These are phyloP conservation scores for Phialophora expanda DNA, from an alignment of 2,329 filamentous ascomycete species.

Conservation along the genomic window DNA sequence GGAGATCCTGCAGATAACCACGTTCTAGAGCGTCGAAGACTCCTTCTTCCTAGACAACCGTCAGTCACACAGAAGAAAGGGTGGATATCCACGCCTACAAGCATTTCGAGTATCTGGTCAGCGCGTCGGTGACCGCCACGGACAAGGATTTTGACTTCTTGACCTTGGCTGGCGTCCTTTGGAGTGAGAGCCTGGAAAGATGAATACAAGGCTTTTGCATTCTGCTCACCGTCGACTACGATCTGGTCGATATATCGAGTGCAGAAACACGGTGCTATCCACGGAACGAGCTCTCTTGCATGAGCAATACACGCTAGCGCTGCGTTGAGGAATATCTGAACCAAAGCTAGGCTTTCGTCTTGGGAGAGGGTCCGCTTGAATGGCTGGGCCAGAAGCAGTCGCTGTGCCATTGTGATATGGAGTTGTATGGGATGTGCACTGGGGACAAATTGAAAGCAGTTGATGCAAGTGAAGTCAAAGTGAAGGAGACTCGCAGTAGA, in stretches of 20 bases:
- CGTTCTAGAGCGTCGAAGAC: constrained; percentile 54
- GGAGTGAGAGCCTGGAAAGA: constrained; percentile 20
- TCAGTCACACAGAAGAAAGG: constrained; percentile 36
- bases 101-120: constrained; percentile 54
- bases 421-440: not conserved
- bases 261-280: constrained; percentile 32
- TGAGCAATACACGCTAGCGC: constrained; percentile 37
- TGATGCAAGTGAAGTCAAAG: not conserved
- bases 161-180: constrained; percentile 18
- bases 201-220: constrained; percentile 42
- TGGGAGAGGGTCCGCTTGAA: constrained; percentile 21
- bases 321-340: constrained; percentile 38
- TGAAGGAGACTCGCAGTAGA: not conserved
- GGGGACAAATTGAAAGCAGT: not conserved
- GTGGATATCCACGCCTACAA: constrained; percentile 46
- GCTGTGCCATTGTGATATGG: constrained; percentile 23
- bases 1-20: constrained; percentile 52
- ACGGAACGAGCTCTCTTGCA: constrained; percentile 35
- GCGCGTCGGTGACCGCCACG: constrained; percentile 49
- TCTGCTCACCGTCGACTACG: constrained; percentile 1
- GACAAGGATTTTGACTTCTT: constrained; percentile 50
- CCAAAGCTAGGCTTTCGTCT: constrained; percentile 31
- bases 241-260: constrained; percentile 35
- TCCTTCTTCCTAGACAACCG: constrained; percentile 52
- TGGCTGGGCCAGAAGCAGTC: constrained; percentile 14